Conservation (phyloP, 2,329 filamentous ascomycete genomes). For the Sodiomyces alkalinus region DNA sequence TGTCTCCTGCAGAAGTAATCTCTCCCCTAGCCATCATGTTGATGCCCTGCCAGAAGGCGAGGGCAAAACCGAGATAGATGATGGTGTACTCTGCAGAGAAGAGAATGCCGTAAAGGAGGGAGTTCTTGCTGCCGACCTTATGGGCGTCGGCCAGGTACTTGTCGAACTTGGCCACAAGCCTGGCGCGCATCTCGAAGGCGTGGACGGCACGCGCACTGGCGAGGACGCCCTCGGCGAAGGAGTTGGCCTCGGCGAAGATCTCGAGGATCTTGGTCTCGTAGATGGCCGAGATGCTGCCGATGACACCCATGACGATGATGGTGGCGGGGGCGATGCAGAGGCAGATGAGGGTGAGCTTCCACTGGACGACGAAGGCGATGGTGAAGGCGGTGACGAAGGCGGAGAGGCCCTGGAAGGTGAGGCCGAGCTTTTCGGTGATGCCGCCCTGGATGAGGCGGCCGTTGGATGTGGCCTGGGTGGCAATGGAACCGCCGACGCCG, state of each 20-base stretch:
- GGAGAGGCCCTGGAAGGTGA: slow-evolving; percentile 22
- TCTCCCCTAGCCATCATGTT: slow-evolving; percentile 20
- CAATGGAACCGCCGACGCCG: slow-evolving; percentile 23
- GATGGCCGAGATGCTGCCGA: slow-evolving; percentile 12
- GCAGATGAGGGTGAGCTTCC: slow-evolving; percentile 27
- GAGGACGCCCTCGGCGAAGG: slow-evolving; percentile 21
- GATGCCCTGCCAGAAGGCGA: slow-evolving; percentile 30
- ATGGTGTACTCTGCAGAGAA: slow-evolving; percentile 24
- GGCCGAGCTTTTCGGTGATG: slow-evolving; percentile 23
- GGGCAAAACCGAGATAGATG: slow-evolving; percentile 24
- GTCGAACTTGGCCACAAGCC: slow-evolving; percentile 23
- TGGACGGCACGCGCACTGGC: slow-evolving; percentile 24
- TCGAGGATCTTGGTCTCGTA: slow-evolving; percentile 20
- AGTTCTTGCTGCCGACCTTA: slow-evolving; percentile 20
- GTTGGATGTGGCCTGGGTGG: slow-evolving; percentile 27
- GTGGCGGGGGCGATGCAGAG: slow-evolving; percentile 16
- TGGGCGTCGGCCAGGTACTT: slow-evolving; percentile 20
- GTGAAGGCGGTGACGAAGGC: slow-evolving; percentile 22
- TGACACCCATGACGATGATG: slow-evolving; percentile 16
- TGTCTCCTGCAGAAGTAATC: slow-evolving; percentile 19
- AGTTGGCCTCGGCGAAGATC: slow-evolving; percentile 17
- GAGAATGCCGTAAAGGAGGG: slow-evolving; percentile 19
- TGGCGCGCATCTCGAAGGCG: slow-evolving; percentile 24
- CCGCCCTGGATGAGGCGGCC: slow-evolving; percentile 25
- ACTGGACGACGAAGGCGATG: slow-evolving; percentile 23